Evolutionary conservation across 1,139 yeast genomes (phyloP).

Genomic region (Yamadazyma friedrichii): DNA sequence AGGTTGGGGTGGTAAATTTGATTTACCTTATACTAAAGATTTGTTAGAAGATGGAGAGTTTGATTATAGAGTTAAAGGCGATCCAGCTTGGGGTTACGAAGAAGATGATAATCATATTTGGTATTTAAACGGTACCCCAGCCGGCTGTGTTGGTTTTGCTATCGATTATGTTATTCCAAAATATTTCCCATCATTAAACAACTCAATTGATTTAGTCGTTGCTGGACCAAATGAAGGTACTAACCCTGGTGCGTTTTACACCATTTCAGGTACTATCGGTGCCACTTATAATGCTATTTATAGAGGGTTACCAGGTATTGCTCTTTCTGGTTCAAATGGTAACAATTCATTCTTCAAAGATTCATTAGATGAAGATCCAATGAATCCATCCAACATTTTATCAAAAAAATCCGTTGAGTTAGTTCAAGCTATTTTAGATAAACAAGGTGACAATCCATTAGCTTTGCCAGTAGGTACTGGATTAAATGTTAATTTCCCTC

Average conservation of each 20-base stretch:
- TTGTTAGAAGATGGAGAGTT: constrained; percentile 45
- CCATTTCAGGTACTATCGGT: constrained; percentile 47
- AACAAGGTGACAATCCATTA: constrained; percentile 29
- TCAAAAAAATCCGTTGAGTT: constrained; percentile 32
- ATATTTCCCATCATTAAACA: constrained; percentile 27
- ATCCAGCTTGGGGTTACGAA: constrained; percentile 51
- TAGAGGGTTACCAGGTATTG: constrained; percentile 43
- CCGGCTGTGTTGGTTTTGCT: constrained; percentile 43
- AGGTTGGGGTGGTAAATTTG: constrained; percentile 57
- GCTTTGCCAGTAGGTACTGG: constrained; percentile 43
- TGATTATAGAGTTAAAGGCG: constrained; percentile 38
- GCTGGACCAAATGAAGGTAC: constrained; percentile 50
- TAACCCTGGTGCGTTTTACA: constrained; percentile 38
- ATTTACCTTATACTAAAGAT: constrained; percentile 39
- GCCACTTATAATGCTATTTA: constrained; percentile 44
- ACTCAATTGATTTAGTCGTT: constrained; percentile 41
- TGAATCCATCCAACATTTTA: constrained; percentile 37
- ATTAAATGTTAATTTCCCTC: constrained; percentile 41
- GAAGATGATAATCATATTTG: constrained; percentile 40
- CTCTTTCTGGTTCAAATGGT: constrained; percentile 44
- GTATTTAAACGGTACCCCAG: constrained; percentile 53
- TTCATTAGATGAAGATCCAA: constrained; percentile 30
- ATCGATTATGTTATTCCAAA: constrained; percentile 42
- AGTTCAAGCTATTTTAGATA: constrained; percentile 30
- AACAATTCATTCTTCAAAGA: constrained; percentile 46